Evolutionary conservation across 805 yeast genomes (phyloP), one percentile per base, ranked within the genome.

Genomic region (Metschnikowia cerradonensis): DNA sequence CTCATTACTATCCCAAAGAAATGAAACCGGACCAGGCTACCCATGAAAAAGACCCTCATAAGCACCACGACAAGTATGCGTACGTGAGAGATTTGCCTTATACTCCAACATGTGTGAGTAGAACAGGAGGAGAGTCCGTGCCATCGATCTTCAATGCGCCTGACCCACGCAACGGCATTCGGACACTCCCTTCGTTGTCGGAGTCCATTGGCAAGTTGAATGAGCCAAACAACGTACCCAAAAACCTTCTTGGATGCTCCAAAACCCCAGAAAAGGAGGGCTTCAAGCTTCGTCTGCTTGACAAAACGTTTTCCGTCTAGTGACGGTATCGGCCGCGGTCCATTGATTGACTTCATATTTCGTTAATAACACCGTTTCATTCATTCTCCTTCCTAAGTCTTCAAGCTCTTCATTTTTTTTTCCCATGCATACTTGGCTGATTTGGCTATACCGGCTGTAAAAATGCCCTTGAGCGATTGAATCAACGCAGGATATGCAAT

Each of bases 381-480:
- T 26, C 30, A 26, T 26, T 26, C 30, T 10, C 1, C 10, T 26
- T 26, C 11, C 11, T 26, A 26, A 8, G 30, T 26, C 31, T 39
- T 30, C 36, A 50, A 40, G 43, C 60, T 53, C 55, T 73, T 73
- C 41, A 63, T 36, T 35, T 67, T 70, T 67, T 91, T 91, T 44
- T 89, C 95, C 66, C 79, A 71, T 4, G 95, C 91, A 66, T 91
- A 91, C 60, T 77, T 80, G 45, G 82, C 63, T 10, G 91, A 82
- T 63, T 86, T 88, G 17, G 72, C 63, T 1, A 87, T 45, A 0
- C 99, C 99, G 1, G 98, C 97, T 3, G 96, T 90, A 39, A 89
- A 71, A 1, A 92, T 60, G 0, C 99, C 99, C 66, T 92, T 90
- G 15, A 82, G 55, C 31, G 89, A 81, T 67, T 94, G 99, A 7